These are phyloP conservation scores for Pterocarpus santalinus DNA, from an alignment of 306 rosid species.

Conservation along the genomic window DNA sequence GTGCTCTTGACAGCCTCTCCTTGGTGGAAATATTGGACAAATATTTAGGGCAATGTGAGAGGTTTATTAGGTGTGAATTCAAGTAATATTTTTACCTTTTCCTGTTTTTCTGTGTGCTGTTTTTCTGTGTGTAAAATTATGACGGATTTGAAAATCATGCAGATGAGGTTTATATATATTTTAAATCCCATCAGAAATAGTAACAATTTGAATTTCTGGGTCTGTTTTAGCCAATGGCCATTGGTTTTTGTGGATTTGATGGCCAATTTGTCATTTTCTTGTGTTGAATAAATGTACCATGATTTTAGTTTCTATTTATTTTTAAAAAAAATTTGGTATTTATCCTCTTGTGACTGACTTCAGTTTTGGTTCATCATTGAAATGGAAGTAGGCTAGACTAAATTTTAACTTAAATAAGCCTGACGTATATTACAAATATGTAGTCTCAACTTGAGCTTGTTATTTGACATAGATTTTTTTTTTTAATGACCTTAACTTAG, in stretches of 20 bases:
- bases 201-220: not conserved
- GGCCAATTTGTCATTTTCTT: conserved; percentile 2
- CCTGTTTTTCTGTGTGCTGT: not conserved
- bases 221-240: conserved; percentile 14
- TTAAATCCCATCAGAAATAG: conserved; percentile 29
- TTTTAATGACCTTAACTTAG: too few species aligned
- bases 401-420: too few species aligned
- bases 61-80: conserved; percentile 28
- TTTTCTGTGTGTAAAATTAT: conserved; percentile 34
- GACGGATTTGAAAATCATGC: conserved; percentile 23
- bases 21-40: conserved; percentile 24
- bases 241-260: conserved; percentile 26
- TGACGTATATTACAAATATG: too few species aligned
- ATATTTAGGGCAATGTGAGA: conserved; percentile 30
- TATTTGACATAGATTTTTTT: too few species aligned
- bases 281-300: not conserved
- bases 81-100: conserved; percentile 19
- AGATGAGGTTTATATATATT: conserved; percentile 19
- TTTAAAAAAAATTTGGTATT: too few species aligned
- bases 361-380: too few species aligned
- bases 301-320: not conserved
- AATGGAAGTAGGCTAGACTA: too few species aligned
- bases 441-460: too few species aligned
- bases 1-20: conserved; percentile 11
- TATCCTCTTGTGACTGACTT: too few species aligned